Percentiles rank a stretch among this genome's conserved stretches.
These are phyloP conservation scores for Ophiocordyceps camponoti-rufipedis DNA, from an alignment of 2,329 filamentous ascomycete genomes.

Conservation along the genomic window DNA sequence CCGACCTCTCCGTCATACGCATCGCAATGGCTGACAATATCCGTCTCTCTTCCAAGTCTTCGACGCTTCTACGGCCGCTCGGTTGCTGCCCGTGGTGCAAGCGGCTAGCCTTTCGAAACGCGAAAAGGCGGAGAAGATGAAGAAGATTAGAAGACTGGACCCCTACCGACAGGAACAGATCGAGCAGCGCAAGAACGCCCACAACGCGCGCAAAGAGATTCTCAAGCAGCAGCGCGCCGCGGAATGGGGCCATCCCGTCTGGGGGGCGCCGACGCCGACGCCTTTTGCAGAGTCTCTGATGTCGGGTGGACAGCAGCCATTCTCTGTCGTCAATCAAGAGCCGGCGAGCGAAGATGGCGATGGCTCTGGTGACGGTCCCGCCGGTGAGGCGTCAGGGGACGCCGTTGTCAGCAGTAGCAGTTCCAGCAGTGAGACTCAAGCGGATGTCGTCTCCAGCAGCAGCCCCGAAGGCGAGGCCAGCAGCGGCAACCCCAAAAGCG, in stretches of 20 bases:
- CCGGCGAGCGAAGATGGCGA: neutral
- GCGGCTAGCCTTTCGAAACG: conserved; percentile 44
- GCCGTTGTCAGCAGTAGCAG: neutral
- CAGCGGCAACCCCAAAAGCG: neutral
- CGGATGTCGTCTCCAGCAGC: neutral
- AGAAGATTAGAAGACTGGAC: conserved; percentile 46
- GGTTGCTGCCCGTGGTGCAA: conserved; percentile 38
- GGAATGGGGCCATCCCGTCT: conserved; percentile 61
- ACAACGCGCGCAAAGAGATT: conserved; percentile 55
- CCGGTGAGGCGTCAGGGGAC: conserved; percentile 18
- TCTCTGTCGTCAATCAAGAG: neutral
- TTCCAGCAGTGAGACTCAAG: no score
- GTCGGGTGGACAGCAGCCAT: conserved; percentile 31
- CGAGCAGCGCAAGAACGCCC: conserved; percentile 67
- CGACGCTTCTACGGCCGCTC: neutral
- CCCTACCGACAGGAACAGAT: conserved; percentile 71
- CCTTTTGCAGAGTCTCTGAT: conserved; percentile 74
- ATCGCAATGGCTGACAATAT: conserved; percentile 5
- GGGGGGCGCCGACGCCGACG: conserved; percentile 45
- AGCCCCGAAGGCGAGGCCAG: neutral
- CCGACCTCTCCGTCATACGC: no score
- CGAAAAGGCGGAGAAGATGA: conserved; percentile 49
- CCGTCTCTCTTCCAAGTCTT: conserved; percentile 34
- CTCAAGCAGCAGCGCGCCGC: conserved; percentile 46
- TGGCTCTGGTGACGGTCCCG: neutral